These are phyloP conservation scores for Ilex asprella DNA, from an alignment of 257 asterid species.

Conservation along the genomic window DNA sequence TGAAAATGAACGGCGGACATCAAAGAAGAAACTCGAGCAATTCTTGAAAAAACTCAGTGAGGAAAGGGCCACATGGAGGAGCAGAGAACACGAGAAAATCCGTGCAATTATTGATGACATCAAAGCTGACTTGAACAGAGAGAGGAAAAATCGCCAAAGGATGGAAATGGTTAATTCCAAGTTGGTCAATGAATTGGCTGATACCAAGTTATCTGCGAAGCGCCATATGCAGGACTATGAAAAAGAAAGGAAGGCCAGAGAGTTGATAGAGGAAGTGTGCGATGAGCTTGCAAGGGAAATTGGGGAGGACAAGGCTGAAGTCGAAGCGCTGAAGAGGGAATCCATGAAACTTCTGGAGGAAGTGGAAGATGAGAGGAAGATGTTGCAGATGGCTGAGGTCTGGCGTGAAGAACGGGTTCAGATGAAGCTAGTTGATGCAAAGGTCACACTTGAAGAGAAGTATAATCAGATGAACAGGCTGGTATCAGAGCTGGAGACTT, in stretches of 20 bases:
- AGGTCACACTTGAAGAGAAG: constrained; percentile 59
- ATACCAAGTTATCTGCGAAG: constrained; percentile 41
- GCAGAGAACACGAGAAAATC: constrained; percentile 55
- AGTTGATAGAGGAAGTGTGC: constrained; percentile 58
- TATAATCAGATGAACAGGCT: constrained; percentile 44
- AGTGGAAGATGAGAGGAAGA: constrained; percentile 61
- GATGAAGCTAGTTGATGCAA: constrained; percentile 62
- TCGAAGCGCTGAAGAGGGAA: constrained; percentile 46
- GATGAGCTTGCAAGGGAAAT: constrained; percentile 62
- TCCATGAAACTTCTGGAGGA: constrained; percentile 46
- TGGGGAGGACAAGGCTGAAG: constrained; percentile 57
- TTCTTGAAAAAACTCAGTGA: constrained; percentile 56
- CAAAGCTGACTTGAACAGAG: constrained; percentile 43
- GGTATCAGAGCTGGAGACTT: constrained; percentile 23
- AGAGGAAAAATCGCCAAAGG: constrained; percentile 51
- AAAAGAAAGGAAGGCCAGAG: constrained; percentile 52
- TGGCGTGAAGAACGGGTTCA: constrained; percentile 78
- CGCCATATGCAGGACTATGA: constrained; percentile 51
- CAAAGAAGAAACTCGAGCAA: constrained; percentile 58
- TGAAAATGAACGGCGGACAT: constrained; percentile 48
- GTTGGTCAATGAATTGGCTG: constrained; percentile 49
- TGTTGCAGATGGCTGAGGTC: constrained; percentile 75
- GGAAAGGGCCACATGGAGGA: constrained; percentile 56
- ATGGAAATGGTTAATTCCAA: constrained; percentile 51
- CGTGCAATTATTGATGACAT: constrained; percentile 51